phyloP scores from a whole-genome alignment of 2,329 filamentous ascomycete genomes.

The Dothistroma pini region DNA sequence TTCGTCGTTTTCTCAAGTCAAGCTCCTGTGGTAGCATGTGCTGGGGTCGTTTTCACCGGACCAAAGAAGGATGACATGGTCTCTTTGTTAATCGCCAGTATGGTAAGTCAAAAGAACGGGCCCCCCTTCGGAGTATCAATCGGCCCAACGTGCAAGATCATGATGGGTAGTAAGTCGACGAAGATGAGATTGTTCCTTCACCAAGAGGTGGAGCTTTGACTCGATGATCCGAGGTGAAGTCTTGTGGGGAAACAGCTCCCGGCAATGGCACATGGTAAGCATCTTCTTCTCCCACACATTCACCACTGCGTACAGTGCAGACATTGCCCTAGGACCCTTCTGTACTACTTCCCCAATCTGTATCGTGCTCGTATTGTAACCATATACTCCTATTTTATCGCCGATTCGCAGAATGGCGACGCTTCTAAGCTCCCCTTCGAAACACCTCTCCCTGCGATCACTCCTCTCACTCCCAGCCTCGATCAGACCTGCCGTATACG shows the following conservation, averaged over 20 bases:
- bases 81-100: too few relatives aligned
- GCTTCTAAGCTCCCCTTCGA: conserved; percentile 8
- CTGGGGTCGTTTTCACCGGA: too few relatives aligned
- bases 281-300: not conserved
- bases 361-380: not conserved
- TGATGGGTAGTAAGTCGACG: too few relatives aligned
- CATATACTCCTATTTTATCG: not conserved
- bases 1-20: too few relatives aligned
- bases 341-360: not conserved
- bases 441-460: conserved; percentile 13
- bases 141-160: too few relatives aligned
- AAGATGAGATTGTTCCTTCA: too few relatives aligned
- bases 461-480: conserved; percentile 29
- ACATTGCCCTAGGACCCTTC: not conserved
- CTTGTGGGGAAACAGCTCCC: not conserved
- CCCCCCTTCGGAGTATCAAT: too few relatives aligned
- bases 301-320: not conserved
- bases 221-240: not conserved
- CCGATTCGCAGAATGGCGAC: conserved; percentile 11
- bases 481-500: conserved; percentile 28
- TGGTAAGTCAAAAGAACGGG: too few relatives aligned
- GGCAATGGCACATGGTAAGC: not conserved
- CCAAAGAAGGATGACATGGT: too few relatives aligned
- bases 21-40: too few relatives aligned
- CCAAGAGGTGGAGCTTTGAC: not conserved